These are phyloP conservation scores for Collybia sordida DNA, from an alignment of 768 basidiomycete species.

Conservation along the genomic window DNA sequence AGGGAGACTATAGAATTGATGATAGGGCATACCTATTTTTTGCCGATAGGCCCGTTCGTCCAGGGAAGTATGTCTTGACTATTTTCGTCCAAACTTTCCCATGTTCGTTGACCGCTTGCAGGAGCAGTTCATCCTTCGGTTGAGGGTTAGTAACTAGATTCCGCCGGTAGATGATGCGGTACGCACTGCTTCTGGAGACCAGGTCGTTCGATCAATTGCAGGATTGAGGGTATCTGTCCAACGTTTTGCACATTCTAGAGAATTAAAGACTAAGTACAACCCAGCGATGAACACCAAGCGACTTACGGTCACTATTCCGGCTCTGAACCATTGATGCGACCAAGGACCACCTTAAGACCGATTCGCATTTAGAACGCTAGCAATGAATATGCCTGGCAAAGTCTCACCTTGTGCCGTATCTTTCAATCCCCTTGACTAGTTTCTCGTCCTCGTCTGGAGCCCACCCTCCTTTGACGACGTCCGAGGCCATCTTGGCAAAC, in stretches of 20 bases:
- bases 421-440: slow-evolving; percentile 53
- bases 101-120: slow-evolving; percentile 53
- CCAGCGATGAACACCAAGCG: not conserved
- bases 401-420: slow-evolving; percentile 53
- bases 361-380: slow-evolving; percentile 5
- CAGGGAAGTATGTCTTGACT: slow-evolving; percentile 60
- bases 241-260: slow-evolving; percentile 57
- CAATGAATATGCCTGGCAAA: not conserved
- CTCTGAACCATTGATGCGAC: slow-evolving; percentile 58
- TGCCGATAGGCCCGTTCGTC: slow-evolving; percentile 56
- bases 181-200: slow-evolving; percentile 53
- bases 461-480: slow-evolving; percentile 64
- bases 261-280: slow-evolving; percentile 12
- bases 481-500: slow-evolving; percentile 64
- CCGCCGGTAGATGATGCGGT: not conserved
- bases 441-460: slow-evolving; percentile 60
- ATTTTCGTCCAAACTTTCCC: slow-evolving; percentile 66
- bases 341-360: slow-evolving; percentile 46
- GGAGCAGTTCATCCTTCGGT: slow-evolving; percentile 48
- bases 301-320: slow-evolving; percentile 59
- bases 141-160: slow-evolving; percentile 7
- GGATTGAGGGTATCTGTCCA: slow-evolving; percentile 65
- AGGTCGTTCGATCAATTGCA: slow-evolving; percentile 59
- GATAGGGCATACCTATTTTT: slow-evolving; percentile 49
- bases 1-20: not conserved